Evolutionary conservation across 495 filamentous ascomycete species (phyloP), one percentile per base, ranked within the genome.

Genomic region (Podospora australis): DNA sequence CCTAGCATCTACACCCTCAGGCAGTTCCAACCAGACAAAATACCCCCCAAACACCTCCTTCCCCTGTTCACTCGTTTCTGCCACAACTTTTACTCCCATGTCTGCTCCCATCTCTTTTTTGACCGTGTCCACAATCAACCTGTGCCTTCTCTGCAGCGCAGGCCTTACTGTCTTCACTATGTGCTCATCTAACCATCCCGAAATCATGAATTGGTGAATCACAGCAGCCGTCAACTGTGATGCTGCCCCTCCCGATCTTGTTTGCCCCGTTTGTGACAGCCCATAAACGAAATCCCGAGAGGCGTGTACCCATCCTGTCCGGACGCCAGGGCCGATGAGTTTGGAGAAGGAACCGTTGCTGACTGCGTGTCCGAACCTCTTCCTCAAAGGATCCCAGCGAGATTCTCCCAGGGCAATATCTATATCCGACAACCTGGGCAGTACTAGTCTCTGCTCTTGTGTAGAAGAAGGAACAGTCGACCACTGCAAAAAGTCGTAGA

Each of bases 401-500:
- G 79, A 72, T 0, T 40, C 54, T 14, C 63, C 63, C 10, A 58
- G 38, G 5, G 57, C 72, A 2, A 82, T 68, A 59, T 95, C 88
- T 34, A 96, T 70, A 53, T 90, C 88, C 4, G 88, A 82, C 2
- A 95, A 60, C 1, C 89, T 75, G 2, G 89, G 87, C 2, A 87
- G 56, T 1, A 49, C 49, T 3, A 48, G 45, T 13, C 39, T 28
- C 1, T 34, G 32, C 1, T 39, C 11, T 16, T 23, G 63, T 14
- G 7, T 22, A 47, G 23, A 54, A 34, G 25, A 9, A 24, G 21
- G 49, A 13, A 13, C 24, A 41, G 54, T 44, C 5, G 77, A 74
- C 80, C 88, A 92, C 59, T 87, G 84, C 0, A 96, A 71, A 49
- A 88, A 81, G 62, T 96, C 90, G 51, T 96, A 96, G 1, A 96